A percentile compares a stretch with the other conserved stretches of the same genome.
Conservation (phyloP, 2,329 filamentous ascomycete species). For the Penicillium sp. region DNA sequence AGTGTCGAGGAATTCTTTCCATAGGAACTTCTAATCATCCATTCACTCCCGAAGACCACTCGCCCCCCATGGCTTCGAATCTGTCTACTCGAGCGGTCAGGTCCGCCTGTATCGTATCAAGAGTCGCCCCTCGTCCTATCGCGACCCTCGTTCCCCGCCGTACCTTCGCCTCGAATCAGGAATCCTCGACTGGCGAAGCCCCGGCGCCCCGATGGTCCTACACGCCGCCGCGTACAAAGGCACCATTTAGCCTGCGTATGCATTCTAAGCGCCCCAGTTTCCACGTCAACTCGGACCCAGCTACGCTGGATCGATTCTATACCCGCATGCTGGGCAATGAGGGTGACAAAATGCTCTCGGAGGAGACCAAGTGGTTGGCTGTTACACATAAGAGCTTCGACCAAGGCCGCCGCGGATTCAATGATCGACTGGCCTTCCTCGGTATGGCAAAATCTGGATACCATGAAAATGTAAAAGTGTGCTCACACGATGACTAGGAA, state of each 20-base stretch:
- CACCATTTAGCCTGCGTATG: constrained; percentile 53
- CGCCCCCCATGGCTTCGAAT: constrained; percentile 48
- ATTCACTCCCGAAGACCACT: constrained; percentile 14
- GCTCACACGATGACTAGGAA: constrained; percentile 46
- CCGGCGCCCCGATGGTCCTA: constrained; percentile 65
- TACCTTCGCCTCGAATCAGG: constrained; percentile 27
- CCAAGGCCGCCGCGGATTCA: constrained; percentile 89
- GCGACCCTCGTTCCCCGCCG: constrained; percentile 19
- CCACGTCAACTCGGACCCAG: constrained; percentile 72
- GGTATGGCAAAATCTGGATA: constrained; percentile 53
- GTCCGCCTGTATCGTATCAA: constrained; percentile 31
- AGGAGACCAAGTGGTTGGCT: constrained; percentile 94
- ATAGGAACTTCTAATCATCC: constrained; percentile 11
- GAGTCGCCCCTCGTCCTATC: constrained; percentile 15
- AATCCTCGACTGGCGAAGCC: constrained; percentile 30
- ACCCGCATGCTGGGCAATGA: constrained; percentile 69
- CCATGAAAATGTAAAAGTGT: background rate
- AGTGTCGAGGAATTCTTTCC: constrained; percentile 24
- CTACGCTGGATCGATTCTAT: constrained; percentile 74
- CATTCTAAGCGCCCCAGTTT: constrained; percentile 44
- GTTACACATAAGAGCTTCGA: constrained; percentile 99
- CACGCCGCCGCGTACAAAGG: constrained; percentile 68
- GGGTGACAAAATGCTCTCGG: constrained; percentile 71
- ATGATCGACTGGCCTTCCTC: constrained; percentile 85
- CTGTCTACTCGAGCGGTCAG: constrained; percentile 43